Percentiles rank a stretch among this genome's conserved stretches.
These are phyloP conservation scores for Botrytis sinoallii DNA, from an alignment of 2,329 filamentous ascomycete species.

Conservation along the genomic window DNA sequence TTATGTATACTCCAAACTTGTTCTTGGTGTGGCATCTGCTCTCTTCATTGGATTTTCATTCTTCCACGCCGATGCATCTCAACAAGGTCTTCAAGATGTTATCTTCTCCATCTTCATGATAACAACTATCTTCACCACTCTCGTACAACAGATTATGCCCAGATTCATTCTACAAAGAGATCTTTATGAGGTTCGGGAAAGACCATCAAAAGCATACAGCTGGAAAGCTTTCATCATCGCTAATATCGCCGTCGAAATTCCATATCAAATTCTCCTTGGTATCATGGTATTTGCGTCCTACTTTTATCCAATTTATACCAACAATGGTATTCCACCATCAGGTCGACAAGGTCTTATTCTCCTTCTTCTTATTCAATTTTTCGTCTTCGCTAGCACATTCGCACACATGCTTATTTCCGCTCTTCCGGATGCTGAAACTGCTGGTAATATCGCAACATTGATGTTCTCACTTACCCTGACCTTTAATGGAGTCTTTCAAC, in stretches of 20 bases:
- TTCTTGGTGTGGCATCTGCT: constrained; percentile 50
- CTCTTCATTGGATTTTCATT: constrained; percentile 68
- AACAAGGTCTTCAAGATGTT: constrained; percentile 67
- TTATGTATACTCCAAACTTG: constrained; percentile 70
- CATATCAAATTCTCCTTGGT: constrained; percentile 76
- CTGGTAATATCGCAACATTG: constrained; percentile 73
- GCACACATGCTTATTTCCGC: constrained; percentile 75
- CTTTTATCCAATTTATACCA: constrained; percentile 73
- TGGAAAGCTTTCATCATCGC: constrained; percentile 38
- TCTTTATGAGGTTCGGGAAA: constrained; percentile 56
- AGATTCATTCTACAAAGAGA: constrained; percentile 66
- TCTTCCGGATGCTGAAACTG: constrained; percentile 72
- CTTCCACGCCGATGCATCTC: constrained; percentile 56
- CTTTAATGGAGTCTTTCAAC: constrained; percentile 74
- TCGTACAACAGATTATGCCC: constrained; percentile 67
- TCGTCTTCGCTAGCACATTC: constrained; percentile 82
- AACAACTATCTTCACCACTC: constrained; percentile 63
- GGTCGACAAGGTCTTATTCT: constrained; percentile 61
- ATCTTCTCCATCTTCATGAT: constrained; percentile 73
- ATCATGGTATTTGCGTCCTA: constrained; percentile 74
- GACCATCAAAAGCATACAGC: constrained; percentile 39
- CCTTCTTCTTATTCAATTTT: constrained; percentile 70
- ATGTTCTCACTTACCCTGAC: constrained; percentile 70
- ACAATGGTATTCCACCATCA: constrained; percentile 49
- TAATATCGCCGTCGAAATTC: constrained; percentile 74